Base-by-base conservation (phyloP, 2,329 filamentous ascomycete species). In the Xylaria sp. region DNA sequence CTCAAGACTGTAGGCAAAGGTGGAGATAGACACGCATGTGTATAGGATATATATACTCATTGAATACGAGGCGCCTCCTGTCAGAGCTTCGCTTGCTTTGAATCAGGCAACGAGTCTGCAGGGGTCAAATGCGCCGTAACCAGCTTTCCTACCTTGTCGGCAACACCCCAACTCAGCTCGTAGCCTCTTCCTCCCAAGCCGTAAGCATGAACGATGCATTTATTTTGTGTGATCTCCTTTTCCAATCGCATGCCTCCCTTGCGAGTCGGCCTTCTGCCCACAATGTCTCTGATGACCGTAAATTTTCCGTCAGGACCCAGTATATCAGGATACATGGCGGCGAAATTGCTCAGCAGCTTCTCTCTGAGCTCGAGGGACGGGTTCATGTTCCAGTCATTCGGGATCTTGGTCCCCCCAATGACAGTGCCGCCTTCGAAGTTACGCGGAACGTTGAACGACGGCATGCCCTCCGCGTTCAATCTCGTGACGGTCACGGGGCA, bases 391-490 rank as follows among this genome's bases (percentile, higher is more conserved):
- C 81, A 85, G 68, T 86, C 76, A 58, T 80, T 73, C 0, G 79
- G 76, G 67, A 88, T 81, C 69, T 87, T 88, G 8, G 85, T 89
- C 0, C 86, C 86, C 4, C 86, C 86, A 18, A 89, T 80, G 46
- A 89, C 76, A 0, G 85, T 88, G 2, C 86, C 86, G 2, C 85
- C 85, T 39, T 82, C 76, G 30, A 85, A 80, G 7, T 79, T 80
- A 2, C 86, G 79, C 0, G 86, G 84, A 4, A 89, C 82, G 51
- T 80, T 79, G 63, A 88, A 88, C 0, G 80, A 79, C 83, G 84
- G 87, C 7, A 76, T 79, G 0, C 86, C 86, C 68, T 88, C 84
- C 0, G 77, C 76, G 66, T 84, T 82, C 65, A 89, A 84, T 30
- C 81, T 77, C 2, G 86, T 89, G 18, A 89, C 76, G 0, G 70